Base-by-base conservation (phyloP, 2,329 filamentous ascomycete species). In the Penicillium sp. region DNA sequence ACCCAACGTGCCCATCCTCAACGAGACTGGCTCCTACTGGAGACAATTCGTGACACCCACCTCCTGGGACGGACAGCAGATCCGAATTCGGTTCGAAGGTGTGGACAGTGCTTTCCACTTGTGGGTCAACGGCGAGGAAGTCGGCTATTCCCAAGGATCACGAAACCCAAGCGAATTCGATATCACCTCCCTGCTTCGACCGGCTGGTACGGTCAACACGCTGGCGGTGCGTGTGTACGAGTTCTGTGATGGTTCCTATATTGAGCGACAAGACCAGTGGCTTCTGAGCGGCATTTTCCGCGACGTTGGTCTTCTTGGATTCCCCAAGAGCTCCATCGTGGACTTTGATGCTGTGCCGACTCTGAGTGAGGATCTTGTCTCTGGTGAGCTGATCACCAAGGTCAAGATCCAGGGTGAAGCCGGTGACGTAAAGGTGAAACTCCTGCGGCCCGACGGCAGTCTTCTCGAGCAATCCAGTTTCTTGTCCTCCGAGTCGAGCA, bases 91-190 rank as follows among this genome's bases (percentile, higher is more conserved):
- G 9, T 88, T 87, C 51, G 84, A 88, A 46, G 85, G 85, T 1
- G 84, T 88, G 0, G 84, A 88, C 57, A 83, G 81, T 57, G 81
- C 84, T 0, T 88, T 84, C 57, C 83, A 87, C 62, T 67, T 87
- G 9, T 87, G 78, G 76, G 68, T 88, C 5, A 88, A 88, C 53
- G 81, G 82, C 0, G 61, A 70, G 12, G 67, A 81, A 33, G 70
- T 86, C 2, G 85, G 85, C 2, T 88, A 87, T 57, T 80, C 80
- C 3, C 83, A 88, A 59, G 85, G 84, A 0, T 79, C 79, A 8
- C 74, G 84, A 34, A 88, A 88, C 55, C 75, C 84, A 0, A 76
- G 81, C 6, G 85, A 88, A 59, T 88, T 86, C 55, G 85, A 88
- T 51, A 70, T 88, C 9, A 82, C 81, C 0, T 56, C 68, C 5